These are phyloP conservation scores for Letharia columbiana DNA, from an alignment of 495 filamentous ascomycete species.

Conservation along the genomic window DNA sequence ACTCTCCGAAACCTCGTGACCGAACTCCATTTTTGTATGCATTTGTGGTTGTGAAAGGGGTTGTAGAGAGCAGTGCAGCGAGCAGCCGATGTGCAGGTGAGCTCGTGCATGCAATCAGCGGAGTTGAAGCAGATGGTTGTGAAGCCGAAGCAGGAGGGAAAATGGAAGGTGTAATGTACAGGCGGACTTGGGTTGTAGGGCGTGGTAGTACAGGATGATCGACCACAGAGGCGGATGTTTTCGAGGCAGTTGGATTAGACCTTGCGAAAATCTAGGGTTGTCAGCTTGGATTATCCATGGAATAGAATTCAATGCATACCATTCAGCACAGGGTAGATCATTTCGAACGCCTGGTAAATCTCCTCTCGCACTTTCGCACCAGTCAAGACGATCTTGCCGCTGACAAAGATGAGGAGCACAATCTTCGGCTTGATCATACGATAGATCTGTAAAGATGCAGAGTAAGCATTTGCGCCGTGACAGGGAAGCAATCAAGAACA, in stretches of 20 bases:
- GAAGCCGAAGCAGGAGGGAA: constrained; percentile 45
- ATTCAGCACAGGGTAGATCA: constrained; percentile 97
- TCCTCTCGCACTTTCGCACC: constrained; percentile 98
- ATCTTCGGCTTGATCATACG: constrained; percentile 99
- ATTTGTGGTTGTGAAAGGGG: constrained; percentile 15
- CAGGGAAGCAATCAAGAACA: background rate
- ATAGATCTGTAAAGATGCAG: constrained; percentile 52
- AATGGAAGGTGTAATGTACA: constrained; percentile 51
- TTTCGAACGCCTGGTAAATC: constrained; percentile 97
- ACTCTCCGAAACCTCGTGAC: constrained; percentile 3
- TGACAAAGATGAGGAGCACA: constrained; percentile 96
- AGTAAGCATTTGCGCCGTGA: background rate
- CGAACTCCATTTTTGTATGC: constrained; percentile 17
- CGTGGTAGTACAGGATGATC: constrained; percentile 29
- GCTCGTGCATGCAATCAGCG: constrained; percentile 16
- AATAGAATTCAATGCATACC: constrained; percentile 42
- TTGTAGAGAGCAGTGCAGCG: constrained; percentile 12
- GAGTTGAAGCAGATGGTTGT: constrained; percentile 33
- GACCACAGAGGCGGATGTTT: constrained; percentile 17
- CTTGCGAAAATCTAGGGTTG: constrained; percentile 55
- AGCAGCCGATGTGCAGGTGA: background rate
- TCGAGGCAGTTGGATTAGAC: constrained; percentile 34
- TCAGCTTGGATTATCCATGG: constrained; percentile 26
- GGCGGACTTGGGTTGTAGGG: constrained; percentile 30
- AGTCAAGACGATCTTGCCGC: constrained; percentile 96